phyloP scores from a whole-genome alignment of 1,284 basidiomycete genomes.

The Sanghuangporus sanghuang region DNA sequence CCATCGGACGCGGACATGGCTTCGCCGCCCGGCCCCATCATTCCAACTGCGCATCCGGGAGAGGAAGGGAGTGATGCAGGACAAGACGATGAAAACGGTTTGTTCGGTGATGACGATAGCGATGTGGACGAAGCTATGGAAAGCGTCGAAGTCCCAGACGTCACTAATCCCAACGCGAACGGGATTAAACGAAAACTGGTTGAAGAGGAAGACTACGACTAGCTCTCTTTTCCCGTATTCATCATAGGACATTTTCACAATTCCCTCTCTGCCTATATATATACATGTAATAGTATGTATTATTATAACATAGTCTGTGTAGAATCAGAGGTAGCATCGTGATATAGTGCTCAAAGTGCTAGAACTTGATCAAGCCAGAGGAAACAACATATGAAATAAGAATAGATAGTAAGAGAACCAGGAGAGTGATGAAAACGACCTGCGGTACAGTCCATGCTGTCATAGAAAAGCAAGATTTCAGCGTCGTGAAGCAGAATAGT shows the following conservation, averaged over 20 bases:
- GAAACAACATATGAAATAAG: constrained; percentile 9
- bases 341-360: neutral
- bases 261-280: neutral
- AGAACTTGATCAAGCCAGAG: constrained; percentile 6
- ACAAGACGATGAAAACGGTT: constrained; percentile 51
- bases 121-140: constrained; percentile 73
- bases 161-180: constrained; percentile 38
- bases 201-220: constrained; percentile 84
- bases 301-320: constrained; percentile 3
- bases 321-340: neutral
- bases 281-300: constrained; percentile 8
- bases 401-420: constrained; percentile 32
- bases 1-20: constrained; percentile 64
- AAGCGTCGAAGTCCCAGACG: constrained; percentile 51
- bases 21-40: constrained; percentile 10
- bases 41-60: constrained; percentile 28
- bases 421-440: constrained; percentile 30
- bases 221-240: constrained; percentile 13
- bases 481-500: neutral
- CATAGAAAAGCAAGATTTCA: neutral
- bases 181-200: constrained; percentile 73
- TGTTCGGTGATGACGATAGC: constrained; percentile 63
- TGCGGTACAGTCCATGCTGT: constrained; percentile 31
- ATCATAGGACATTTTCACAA: neutral
- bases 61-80: constrained; percentile 62